A percentile compares a stretch with the other conserved stretches of the same genome.
These are phyloP conservation scores for Talaromyces sp. DNA, from an alignment of 2,329 filamentous ascomycete species.

Conservation along the genomic window DNA sequence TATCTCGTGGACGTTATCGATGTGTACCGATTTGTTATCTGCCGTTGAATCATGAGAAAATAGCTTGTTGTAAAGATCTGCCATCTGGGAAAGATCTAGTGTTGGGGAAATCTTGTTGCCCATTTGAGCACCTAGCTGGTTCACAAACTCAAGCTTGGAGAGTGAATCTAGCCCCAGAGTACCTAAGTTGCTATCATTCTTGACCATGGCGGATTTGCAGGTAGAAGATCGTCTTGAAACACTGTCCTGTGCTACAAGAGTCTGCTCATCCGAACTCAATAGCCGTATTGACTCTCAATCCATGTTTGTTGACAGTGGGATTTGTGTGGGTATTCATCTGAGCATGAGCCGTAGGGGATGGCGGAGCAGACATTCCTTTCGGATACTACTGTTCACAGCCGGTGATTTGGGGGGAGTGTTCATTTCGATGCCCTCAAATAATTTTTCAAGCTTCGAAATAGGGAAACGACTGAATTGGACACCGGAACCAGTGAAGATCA, in stretches of 20 bases:
- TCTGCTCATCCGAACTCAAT: conserved; percentile 8
- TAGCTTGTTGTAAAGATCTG: conserved; percentile 10
- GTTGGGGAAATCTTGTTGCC: neutral
- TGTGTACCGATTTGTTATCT: neutral
- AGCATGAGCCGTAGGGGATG: neutral
- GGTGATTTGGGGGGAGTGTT: neutral
- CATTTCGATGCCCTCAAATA: conserved; percentile 7
- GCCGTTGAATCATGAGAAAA: neutral
- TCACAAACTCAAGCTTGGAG: conserved; percentile 14
- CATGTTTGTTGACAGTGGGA: neutral
- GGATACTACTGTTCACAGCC: neutral
- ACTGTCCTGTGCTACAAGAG: conserved; percentile 8
- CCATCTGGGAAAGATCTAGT: neutral
- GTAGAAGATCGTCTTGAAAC: neutral
- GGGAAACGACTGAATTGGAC: conserved; percentile 10
- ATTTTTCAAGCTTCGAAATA: conserved; percentile 13
- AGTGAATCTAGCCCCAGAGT: conserved; percentile 10
- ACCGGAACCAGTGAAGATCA: conserved; percentile 13
- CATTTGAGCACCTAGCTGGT: neutral
- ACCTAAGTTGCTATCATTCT: neutral
- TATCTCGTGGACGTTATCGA: conserved; percentile 4
- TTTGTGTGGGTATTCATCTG: neutral
- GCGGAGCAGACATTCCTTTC: neutral
- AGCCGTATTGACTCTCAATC: neutral
- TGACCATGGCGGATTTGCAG: conserved; percentile 10